Base-by-base conservation (phyloP, 352 stramenopile species). In the Thalassiosira sp. region DNA sequence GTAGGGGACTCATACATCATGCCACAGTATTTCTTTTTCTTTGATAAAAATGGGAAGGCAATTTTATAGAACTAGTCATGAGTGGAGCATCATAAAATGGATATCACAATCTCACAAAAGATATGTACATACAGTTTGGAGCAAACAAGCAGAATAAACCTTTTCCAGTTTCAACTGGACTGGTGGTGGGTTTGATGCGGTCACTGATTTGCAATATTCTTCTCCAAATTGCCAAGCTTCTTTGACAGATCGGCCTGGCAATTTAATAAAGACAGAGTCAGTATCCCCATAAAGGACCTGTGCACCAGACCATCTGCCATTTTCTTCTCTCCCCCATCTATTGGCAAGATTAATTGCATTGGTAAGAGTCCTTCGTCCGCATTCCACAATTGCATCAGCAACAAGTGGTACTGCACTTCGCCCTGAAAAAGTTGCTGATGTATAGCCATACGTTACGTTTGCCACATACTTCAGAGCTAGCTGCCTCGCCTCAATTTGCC, bases 371-470 rank as follows among this genome's bases (percentile, higher is more conserved):
- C 90, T 93, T 54, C 96, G 63, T 8, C 89, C 93, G 43, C 94
- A 96, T 81, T 98, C 93, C 33, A 99, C 97, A 74, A 99, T 99
- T 1, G 97, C 92, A 86, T 99, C 97, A 6, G 97, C 97, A 7
- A 99, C 88, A 35, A 93, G 53, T 24, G 88, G 88, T 66, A 89
- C 81, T 18, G 88, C 88, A 91, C 98, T 99, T 15, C 97, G 87
- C 0, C 97, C 97, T 33, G 94, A 98, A 84, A 99, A 99, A 0
- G 96, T 97, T 15, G 97, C 97, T 0, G 95, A 95, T 3, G 97
- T 99, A 88, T 99, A 99, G 20, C 87, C 84, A 81, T 99, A 99
- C 13, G 96, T 99, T 24, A 99, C 97, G 84, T 99, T 99, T 2
- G 97, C 95, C 48, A 99, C 95, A 90, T 99, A 96, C 85, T 99